These are phyloP conservation scores for Colletotrichum liriopes DNA, from an alignment of 2,329 filamentous ascomycete genomes.

Conservation along the genomic window DNA sequence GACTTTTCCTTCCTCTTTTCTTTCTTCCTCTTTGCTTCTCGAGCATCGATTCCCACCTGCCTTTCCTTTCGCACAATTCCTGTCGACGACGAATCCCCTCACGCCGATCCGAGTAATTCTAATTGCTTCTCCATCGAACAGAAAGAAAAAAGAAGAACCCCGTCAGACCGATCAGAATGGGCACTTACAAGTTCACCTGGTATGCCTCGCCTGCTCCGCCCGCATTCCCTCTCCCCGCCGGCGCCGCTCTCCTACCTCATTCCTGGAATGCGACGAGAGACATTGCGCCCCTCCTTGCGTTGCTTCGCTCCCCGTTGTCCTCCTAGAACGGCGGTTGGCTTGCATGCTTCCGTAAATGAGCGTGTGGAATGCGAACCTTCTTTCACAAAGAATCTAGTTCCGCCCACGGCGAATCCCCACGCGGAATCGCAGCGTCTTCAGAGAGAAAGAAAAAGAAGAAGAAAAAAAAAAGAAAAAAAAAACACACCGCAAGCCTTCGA, in stretches of 20 bases:
- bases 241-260: slow-evolving; percentile 2
- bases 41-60: background rate
- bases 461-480: too few species aligned
- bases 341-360: slow-evolving; percentile 26
- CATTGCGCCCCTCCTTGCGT: slow-evolving; percentile 15
- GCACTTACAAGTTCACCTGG: slow-evolving; percentile 44
- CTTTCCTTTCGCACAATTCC: slow-evolving; percentile 14
- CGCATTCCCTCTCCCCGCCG: slow-evolving; percentile 16
- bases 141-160: slow-evolving; percentile 1
- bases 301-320: slow-evolving; percentile 3
- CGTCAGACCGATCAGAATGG: slow-evolving; percentile 29
- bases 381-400: slow-evolving; percentile 11
- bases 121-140: background rate
- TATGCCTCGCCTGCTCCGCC: slow-evolving; percentile 27
- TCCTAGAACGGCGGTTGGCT: slow-evolving; percentile 14
- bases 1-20: slow-evolving; percentile 29
- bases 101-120: slow-evolving; percentile 29
- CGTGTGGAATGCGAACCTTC: slow-evolving; percentile 31
- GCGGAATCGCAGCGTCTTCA: slow-evolving; percentile 19
- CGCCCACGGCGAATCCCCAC: slow-evolving; percentile 20
- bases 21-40: slow-evolving; percentile 2
- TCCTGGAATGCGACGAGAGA: slow-evolving; percentile 26
- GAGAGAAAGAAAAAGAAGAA: background rate
- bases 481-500: slow-evolving; percentile 4
- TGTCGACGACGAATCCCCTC: slow-evolving; percentile 16